Conservation (phyloP, 306 rosid species). For the Castanea crenata region DNA sequence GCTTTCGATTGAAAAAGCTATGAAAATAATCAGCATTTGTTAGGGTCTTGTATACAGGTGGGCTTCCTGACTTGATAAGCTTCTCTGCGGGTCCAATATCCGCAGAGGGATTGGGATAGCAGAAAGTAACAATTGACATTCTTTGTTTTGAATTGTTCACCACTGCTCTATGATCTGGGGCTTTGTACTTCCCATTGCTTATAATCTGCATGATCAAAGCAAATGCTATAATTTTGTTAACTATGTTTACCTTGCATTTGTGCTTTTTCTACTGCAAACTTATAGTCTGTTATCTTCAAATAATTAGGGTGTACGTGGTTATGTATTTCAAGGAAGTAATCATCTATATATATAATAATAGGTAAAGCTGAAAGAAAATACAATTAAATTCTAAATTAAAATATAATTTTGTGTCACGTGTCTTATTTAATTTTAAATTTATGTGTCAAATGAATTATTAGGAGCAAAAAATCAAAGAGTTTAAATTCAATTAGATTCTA, state of each 20-base stretch:
- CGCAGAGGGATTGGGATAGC: slow-evolving; percentile 28
- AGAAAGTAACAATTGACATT: slow-evolving; percentile 41
- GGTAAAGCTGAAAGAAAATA: no score
- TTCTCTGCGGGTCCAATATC: slow-evolving; percentile 34
- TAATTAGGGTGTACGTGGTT: no score
- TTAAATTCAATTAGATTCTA: no score
- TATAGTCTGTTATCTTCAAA: no score
- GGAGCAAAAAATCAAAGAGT: no score
- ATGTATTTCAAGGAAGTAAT: no score
- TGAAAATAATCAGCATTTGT: slow-evolving; percentile 38
- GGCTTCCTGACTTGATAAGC: slow-evolving; percentile 26
- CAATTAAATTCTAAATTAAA: no score
- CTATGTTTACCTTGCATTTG: background rate
- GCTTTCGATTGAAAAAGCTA: slow-evolving; percentile 34
- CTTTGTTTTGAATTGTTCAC: slow-evolving; percentile 41
- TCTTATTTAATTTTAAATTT: no score
- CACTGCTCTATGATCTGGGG: slow-evolving; percentile 49
- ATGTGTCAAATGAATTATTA: no score
- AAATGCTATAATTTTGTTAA: background rate
- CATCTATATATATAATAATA: no score
- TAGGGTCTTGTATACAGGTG: slow-evolving; percentile 32
- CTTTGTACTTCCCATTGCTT: slow-evolving; percentile 51
- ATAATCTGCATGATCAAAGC: slow-evolving; percentile 30
- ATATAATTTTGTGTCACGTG: no score
- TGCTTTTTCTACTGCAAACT: background rate